Conservation (phyloP, 495 filamentous ascomycete species). For the Penicillium waksmanii region DNA sequence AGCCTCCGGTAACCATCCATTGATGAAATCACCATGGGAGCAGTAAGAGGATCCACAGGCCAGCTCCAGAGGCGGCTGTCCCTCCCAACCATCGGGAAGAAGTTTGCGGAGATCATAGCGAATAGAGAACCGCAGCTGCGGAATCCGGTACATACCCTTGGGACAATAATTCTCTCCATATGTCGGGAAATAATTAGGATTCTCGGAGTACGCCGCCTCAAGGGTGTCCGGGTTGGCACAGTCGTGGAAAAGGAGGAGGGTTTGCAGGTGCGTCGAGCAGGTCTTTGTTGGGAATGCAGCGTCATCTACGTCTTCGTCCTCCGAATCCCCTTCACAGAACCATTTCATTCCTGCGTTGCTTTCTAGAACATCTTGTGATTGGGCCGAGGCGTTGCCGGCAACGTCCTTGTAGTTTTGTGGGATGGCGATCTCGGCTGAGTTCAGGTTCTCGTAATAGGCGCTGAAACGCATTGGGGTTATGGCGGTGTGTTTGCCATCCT, state of each 20-base stretch:
- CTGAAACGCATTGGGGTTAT: slow-evolving; percentile 26
- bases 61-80: slow-evolving; percentile 20
- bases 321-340: slow-evolving; percentile 25
- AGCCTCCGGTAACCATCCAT: slow-evolving; percentile 28
- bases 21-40: slow-evolving; percentile 28
- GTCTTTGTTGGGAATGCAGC: slow-evolving; percentile 21
- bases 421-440: slow-evolving; percentile 21
- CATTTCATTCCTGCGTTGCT: slow-evolving; percentile 18
- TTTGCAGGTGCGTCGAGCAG: slow-evolving; percentile 23
- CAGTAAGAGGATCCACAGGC: slow-evolving; percentile 26
- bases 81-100: slow-evolving; percentile 24
- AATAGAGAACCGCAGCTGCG: slow-evolving; percentile 26
- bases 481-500: slow-evolving; percentile 17
- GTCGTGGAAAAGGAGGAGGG: slow-evolving; percentile 24
- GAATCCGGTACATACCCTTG: slow-evolving; percentile 21
- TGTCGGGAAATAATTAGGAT: slow-evolving; percentile 1
- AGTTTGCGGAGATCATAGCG: slow-evolving; percentile 21
- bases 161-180: slow-evolving; percentile 23
- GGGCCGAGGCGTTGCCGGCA: slow-evolving; percentile 23
- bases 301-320: slow-evolving; percentile 7
- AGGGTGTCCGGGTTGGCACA: slow-evolving; percentile 21
- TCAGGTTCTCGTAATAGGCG: slow-evolving; percentile 22
- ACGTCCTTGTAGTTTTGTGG: slow-evolving; percentile 24
- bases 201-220: slow-evolving; percentile 21
- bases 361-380: slow-evolving; percentile 17